Evolutionary conservation across 2,329 filamentous ascomycete species (phyloP).

Genomic region (Aspergillus fructus): DNA sequence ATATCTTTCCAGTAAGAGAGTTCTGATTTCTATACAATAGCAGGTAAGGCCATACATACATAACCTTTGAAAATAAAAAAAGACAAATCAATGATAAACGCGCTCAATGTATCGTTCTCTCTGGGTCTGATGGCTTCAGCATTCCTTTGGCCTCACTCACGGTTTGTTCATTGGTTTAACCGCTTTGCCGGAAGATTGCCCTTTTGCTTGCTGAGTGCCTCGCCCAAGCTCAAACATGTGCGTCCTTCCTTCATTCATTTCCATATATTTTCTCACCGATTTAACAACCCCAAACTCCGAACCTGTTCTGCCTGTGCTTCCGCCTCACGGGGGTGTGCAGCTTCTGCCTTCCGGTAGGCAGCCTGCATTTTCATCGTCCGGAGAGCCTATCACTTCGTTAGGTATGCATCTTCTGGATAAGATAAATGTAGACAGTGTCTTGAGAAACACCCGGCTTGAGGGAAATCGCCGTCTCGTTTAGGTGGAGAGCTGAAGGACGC

Average conservation of each 20-base stretch:
- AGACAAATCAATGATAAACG: constrained; percentile 24
- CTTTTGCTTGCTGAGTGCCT: constrained; percentile 63
- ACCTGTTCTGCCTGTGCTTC: constrained; percentile 83
- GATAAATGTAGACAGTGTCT: not conserved
- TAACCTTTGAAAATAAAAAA: constrained; percentile 19
- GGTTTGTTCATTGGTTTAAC: not conserved
- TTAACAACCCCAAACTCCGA: constrained; percentile 78
- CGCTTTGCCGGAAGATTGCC: constrained; percentile 51
- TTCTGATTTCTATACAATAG: constrained; percentile 37
- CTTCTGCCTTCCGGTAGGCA: constrained; percentile 79
- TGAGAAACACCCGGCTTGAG: not conserved
- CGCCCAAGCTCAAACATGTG: not conserved
- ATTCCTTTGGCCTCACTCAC: not conserved
- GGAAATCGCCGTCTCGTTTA: not conserved
- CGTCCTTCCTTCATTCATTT: constrained; percentile 48
- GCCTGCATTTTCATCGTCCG: constrained; percentile 76
- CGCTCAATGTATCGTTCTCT: constrained; percentile 16
- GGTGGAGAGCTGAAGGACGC: constrained; percentile 24
- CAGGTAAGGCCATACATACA: constrained; percentile 27
- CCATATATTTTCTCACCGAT: not conserved
- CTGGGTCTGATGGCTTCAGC: constrained; percentile 19
- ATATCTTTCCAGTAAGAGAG: not conserved
- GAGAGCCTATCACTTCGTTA: constrained; percentile 60
- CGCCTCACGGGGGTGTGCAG: constrained; percentile 73
- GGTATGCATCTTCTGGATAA: not conserved